Conservation (phyloP, 2,329 filamentous ascomycete genomes). For the Fusarium marasasianum region DNA sequence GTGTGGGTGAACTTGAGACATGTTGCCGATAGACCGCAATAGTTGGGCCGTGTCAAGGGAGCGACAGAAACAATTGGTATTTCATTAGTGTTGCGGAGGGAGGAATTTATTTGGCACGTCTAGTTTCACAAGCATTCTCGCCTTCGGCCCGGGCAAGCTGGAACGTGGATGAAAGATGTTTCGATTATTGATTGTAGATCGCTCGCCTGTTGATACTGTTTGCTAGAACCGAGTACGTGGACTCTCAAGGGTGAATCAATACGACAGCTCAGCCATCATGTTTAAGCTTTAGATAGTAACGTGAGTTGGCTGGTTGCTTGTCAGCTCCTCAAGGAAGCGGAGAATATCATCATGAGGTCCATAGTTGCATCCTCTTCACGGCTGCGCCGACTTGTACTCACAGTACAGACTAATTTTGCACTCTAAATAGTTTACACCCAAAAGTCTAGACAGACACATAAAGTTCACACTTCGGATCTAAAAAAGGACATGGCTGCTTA, state of each 20-base stretch:
- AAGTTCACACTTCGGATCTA: constrained; percentile 11
- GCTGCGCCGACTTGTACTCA: constrained; percentile 17
- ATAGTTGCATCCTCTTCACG: background rate
- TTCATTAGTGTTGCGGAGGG: constrained; percentile 14
- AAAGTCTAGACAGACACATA: background rate
- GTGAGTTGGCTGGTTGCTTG: background rate
- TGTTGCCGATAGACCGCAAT: constrained; percentile 1
- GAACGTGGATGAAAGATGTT: constrained; percentile 17
- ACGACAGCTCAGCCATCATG: background rate
- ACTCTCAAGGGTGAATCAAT: background rate
- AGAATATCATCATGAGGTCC: background rate
- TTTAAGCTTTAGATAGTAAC: background rate
- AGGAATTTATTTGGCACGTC: constrained; percentile 1
- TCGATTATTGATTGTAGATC: background rate
- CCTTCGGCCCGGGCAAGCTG: constrained; percentile 5
- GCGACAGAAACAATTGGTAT: constrained; percentile 10
- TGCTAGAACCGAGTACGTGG: constrained; percentile 7
- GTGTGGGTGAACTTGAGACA: background rate
- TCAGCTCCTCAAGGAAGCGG: constrained; percentile 11
- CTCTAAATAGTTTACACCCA: constrained; percentile 13
- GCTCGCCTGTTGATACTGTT: background rate
- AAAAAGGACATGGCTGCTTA: constrained; percentile 29
- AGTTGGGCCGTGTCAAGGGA: background rate
- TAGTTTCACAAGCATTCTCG: constrained; percentile 1
- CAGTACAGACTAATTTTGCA: constrained; percentile 16